Conservation (phyloP, 1,284 basidiomycete species). For the Limonomyces culmigenus region DNA sequence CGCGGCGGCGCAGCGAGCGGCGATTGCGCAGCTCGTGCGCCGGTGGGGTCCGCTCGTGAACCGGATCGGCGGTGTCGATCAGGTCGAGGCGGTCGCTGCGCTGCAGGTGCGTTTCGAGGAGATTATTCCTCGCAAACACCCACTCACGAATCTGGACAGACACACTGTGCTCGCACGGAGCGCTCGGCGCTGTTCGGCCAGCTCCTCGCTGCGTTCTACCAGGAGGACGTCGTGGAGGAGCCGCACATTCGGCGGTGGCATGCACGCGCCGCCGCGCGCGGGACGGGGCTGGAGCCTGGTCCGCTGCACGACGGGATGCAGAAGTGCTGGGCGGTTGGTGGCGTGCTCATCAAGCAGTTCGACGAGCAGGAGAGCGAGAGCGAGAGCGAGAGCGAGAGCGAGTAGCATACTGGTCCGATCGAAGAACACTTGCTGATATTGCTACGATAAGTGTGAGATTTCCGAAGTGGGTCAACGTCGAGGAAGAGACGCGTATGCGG, state of each 20-base stretch:
- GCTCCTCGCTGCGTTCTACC: slow-evolving; percentile 58
- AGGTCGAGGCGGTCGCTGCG: slow-evolving; percentile 52
- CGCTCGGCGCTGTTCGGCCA: slow-evolving; percentile 56
- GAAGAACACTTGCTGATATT: no score
- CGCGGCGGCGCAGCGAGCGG: slow-evolving; percentile 34
- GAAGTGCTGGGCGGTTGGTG: slow-evolving; percentile 57
- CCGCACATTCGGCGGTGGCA: slow-evolving; percentile 67
- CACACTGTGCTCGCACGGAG: slow-evolving; percentile 12
- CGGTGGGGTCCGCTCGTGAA: slow-evolving; percentile 63
- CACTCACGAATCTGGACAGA: background rate
- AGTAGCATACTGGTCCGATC: slow-evolving; percentile 12
- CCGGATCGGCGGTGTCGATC: slow-evolving; percentile 59
- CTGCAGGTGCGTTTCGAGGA: slow-evolving; percentile 48
- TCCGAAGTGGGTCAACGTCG: no score
- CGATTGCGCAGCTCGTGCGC: slow-evolving; percentile 37
- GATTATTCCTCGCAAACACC: background rate
- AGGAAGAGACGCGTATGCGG: no score
- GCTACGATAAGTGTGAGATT: no score
- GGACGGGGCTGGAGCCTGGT: slow-evolving; percentile 24
- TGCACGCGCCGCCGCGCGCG: slow-evolving; percentile 27
- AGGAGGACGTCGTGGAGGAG: slow-evolving; percentile 64
- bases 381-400: slow-evolving; percentile 26
- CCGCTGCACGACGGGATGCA: slow-evolving; percentile 32
- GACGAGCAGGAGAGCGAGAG: slow-evolving; percentile 52
- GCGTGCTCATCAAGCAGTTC: slow-evolving; percentile 61